Conservation (phyloP, 192 early-diverging fungal genomes). For the Coemansia sp. region DNA sequence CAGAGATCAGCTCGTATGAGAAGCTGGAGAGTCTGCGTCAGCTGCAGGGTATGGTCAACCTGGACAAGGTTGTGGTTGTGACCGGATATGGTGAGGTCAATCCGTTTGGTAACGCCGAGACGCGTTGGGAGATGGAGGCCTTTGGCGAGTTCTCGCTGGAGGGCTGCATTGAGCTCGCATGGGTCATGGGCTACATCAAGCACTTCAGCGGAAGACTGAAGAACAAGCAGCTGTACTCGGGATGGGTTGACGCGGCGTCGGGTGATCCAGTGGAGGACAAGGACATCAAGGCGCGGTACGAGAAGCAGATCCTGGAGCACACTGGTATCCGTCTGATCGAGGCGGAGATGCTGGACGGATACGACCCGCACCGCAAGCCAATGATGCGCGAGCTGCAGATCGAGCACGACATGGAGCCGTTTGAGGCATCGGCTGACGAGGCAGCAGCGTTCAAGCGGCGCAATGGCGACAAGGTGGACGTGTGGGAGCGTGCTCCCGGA, state of each 20-base stretch:
- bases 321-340: conserved; percentile 93
- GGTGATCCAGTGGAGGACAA: conserved; percentile 83
- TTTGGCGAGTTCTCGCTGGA: conserved; percentile 59
- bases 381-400: conserved; percentile 88
- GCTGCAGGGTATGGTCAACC: conserved; percentile 78
- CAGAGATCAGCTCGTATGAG: conserved; percentile 61
- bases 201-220: conserved; percentile 84
- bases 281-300: conserved; percentile 92
- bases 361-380: conserved; percentile 85
- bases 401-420: conserved; percentile 83
- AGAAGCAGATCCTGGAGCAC: conserved; percentile 88
- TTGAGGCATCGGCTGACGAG: conserved; percentile 87
- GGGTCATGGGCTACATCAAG: conserved; percentile 95
- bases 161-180: conserved; percentile 92
- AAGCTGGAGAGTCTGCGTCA: conserved; percentile 66
- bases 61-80: conserved; percentile 91
- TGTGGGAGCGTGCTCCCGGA: conserved; percentile 59
- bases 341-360: conserved; percentile 80
- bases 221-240: conserved; percentile 70
- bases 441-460: conserved; percentile 81
- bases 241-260: conserved; percentile 89
- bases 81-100: conserved; percentile 93
- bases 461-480: conserved; percentile 78
- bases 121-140: conserved; percentile 97
- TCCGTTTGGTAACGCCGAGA: conserved; percentile 85